Base-by-base conservation (phyloP, 2,329 filamentous ascomycete genomes). In the Bimuria novae-zelandiae region DNA sequence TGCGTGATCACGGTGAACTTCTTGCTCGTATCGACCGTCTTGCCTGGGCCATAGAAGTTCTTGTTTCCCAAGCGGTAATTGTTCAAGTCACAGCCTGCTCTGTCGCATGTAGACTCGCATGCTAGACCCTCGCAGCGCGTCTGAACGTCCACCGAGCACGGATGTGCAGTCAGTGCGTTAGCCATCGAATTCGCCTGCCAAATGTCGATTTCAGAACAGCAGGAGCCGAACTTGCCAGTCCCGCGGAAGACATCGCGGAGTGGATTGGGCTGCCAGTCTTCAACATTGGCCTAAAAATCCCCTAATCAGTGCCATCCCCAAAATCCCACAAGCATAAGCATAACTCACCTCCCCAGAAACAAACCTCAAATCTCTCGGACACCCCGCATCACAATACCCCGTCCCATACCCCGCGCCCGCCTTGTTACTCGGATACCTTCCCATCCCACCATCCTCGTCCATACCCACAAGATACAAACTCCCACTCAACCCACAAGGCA, bases 141-240 rank as follows among this genome's bases (percentile, higher is more conserved):
- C 36, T 75, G 76, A 39, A 75, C 71, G 25, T 43, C 19, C 47
- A 67, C 74, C 32, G 71, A 72, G 77, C 85, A 88, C 22, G 82
- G 77, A 70, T 88, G 85, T 7, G 85, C 83, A 1, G 85, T 88
- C 62, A 78, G 79, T 47, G 85, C 85, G 7, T 78, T 80, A 8
- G 84, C 79, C 63, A 84, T 80, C 59, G 75, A 77, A 77, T 88
- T 88, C 56, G 84, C 84, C 73, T 88, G 84, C 83, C 84, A 87
- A 69, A 85, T 78, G 63, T 87, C 84, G 79, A 88, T 84, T 69
- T 87, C 85, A 42, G 79, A 75, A 66, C 84, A 87, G 79, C 85
- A 87, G 35, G 83, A 76, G 51, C 84, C 84, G n/a, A n/a, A n/a
- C n/a, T n/a, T n/a, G n/a, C n/a, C n/a, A n/a, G n/a, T n/a, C n/a